phyloP scores from a whole-genome alignment of 371 early-diverging fungal genomes.

The Dinochytrium kinnereticum region DNA sequence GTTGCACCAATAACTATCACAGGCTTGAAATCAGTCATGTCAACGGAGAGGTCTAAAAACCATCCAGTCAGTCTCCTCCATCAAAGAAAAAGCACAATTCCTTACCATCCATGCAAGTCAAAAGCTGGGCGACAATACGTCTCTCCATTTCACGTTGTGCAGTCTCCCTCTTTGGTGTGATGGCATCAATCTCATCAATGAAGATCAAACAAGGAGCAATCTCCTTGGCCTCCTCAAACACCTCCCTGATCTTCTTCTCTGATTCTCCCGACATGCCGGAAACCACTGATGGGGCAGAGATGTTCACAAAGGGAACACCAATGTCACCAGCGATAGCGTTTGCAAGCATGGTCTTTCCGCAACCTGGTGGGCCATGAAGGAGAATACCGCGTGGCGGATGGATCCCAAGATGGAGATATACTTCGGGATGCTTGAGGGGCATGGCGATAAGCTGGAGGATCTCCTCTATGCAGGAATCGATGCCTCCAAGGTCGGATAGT shows the following conservation, averaged over 20 bases:
- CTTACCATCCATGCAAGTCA: slow-evolving; percentile 97
- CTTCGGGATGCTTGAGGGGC: slow-evolving; percentile 96
- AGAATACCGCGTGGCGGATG: slow-evolving; percentile 97
- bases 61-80: no score
- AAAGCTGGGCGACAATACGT: slow-evolving; percentile 97
- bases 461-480: slow-evolving; percentile 88
- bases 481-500: slow-evolving; percentile 86
- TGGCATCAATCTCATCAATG: slow-evolving; percentile 99
- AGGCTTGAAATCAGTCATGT: slow-evolving; percentile 83
- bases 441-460: slow-evolving; percentile 95
- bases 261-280: slow-evolving; percentile 99
- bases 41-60: slow-evolving; percentile 61
- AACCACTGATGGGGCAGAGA: slow-evolving; percentile 99
- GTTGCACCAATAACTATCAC: slow-evolving; percentile 99
- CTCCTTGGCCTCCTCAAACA: slow-evolving; percentile 94
- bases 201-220: slow-evolving; percentile 97
- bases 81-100: not conserved
- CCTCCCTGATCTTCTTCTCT: slow-evolving; percentile 97
- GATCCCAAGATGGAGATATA: slow-evolving; percentile 94
- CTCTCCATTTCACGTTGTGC: slow-evolving; percentile 99
- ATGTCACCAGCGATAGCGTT: slow-evolving; percentile 98
- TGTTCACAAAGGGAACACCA: slow-evolving; percentile 91
- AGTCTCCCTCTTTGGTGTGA: slow-evolving; percentile 99
- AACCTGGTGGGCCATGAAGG: slow-evolving; percentile 95
- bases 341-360: slow-evolving; percentile 88